Evolutionary conservation across 352 stramenopile species (phyloP), one percentile per base, ranked within the genome.

Genomic region (Pythium diclinum): DNA sequence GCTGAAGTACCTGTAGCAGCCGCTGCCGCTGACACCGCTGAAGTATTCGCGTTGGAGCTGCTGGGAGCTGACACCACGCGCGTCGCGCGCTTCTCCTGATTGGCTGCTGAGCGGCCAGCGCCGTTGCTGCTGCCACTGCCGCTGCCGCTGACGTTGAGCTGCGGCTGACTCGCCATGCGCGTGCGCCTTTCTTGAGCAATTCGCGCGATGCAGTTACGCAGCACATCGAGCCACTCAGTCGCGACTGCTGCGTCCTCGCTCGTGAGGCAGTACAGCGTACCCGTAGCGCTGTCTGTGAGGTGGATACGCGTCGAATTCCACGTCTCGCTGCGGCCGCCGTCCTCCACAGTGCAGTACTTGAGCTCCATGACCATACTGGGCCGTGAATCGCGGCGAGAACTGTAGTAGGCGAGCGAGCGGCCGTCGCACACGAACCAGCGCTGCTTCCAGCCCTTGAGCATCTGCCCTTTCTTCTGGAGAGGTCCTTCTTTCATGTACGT

Each of bases 391-490:
- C 88, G 84, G 59, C 74, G 73, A 1, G 72, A 76, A 57, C 83
- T 88, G 76, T 84, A 92, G 68, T 92, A 92, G 30, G 73, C 85
- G 25, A 92, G 65, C 61, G 79, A 79, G 40, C 83, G 79, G 25
- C 81, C 83, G 56, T 92, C 83, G 68, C 83, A 92, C 21, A 93
- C 82, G 54, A 93, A 93, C 77, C 84, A 93, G 44, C 84, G 82
- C 46, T 83, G 83, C 59, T 88, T 91, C 82, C 82, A 91, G 19
- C 83, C 76, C 67, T 89, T 89, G 11, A 93, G 71, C 7, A 84
- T 76, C 56, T 89, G 79, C 3, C 84, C 84, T 67, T 91, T 89
- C 68, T 93, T 93, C 71, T 91, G 80, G 40, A 93, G 55, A 49
- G 87, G 88, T 0, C 84, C 84, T 70, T 91, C 84, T 62, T 91